phyloP scores from a whole-genome alignment of 768 basidiomycete genomes.

The Rhodotorula sphaerocarpa region DNA sequence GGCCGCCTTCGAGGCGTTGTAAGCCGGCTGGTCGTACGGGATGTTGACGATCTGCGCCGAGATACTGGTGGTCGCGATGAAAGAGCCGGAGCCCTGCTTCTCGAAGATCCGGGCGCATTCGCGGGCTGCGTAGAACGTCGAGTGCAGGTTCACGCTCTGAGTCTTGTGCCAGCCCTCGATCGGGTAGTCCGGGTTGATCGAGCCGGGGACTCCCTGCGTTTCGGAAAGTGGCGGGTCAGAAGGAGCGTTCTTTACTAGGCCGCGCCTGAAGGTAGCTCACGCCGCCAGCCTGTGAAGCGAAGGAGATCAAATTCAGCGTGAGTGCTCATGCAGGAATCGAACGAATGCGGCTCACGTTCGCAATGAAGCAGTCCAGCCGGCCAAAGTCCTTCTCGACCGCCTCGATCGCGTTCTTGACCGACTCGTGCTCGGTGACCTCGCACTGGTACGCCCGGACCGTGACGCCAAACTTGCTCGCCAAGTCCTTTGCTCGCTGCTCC shows the following conservation, averaged over 20 bases:
- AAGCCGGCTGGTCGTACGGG: conserved; percentile 32
- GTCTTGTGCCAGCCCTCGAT: conserved; percentile 1
- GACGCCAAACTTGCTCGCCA: conserved; percentile 19
- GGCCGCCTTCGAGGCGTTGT: conserved; percentile 42
- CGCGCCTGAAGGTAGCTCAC: neutral
- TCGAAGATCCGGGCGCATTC: conserved; percentile 11
- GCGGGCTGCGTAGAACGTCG: neutral
- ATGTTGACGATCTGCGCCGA: conserved; percentile 18
- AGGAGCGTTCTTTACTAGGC: neutral
- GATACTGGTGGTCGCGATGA: conserved; percentile 30
- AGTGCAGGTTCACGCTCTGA: neutral
- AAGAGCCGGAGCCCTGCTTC: conserved; percentile 13
- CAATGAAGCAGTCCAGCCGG: conserved; percentile 7
- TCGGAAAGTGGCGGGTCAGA: neutral
- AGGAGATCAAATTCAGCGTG: neutral
- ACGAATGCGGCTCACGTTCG: neutral
- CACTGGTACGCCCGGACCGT: conserved; percentile 19
- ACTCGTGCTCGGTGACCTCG: conserved; percentile 12
- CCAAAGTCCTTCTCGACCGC: conserved; percentile 16
- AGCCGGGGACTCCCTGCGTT: neutral
- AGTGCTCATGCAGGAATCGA: neutral
- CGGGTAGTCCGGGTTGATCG: neutral
- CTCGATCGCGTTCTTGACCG: conserved; percentile 23
- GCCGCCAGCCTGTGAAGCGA: neutral
- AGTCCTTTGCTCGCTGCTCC: conserved; percentile 3